These are phyloP conservation scores for Sporothrix curviconia DNA, from an alignment of 2,329 filamentous ascomycete species.

Conservation along the genomic window DNA sequence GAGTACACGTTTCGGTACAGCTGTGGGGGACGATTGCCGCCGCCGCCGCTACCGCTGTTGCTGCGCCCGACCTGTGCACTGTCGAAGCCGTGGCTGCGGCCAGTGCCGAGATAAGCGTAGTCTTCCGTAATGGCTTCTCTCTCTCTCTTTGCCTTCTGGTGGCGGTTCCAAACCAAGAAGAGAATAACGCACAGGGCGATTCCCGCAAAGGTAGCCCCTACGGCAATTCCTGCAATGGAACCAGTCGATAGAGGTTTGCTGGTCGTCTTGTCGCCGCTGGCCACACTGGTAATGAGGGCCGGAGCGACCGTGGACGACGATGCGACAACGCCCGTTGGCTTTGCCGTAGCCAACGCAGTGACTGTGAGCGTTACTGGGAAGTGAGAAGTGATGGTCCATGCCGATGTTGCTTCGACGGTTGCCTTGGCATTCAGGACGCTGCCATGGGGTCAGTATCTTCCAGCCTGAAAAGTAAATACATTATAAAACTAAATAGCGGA, in stretches of 20 bases:
- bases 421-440: constrained; percentile 17
- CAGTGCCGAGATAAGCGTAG: constrained; percentile 35
- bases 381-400: constrained; percentile 16
- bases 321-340: not conserved
- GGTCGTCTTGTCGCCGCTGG: no score
- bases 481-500: not conserved
- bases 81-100: constrained; percentile 19
- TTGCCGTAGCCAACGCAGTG: constrained; percentile 13
- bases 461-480: no score
- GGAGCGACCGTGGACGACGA: not conserved
- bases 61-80: not conserved
- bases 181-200: constrained; percentile 7
- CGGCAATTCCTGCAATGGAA: constrained; percentile 21
- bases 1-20: constrained; percentile 11
- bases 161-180: constrained; percentile 6
- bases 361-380: constrained; percentile 17
- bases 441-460: not conserved
- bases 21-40: not conserved
- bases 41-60: not conserved
- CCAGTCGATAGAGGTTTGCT: constrained; percentile 8
- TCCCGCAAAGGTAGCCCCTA: constrained; percentile 15
- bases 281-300: not conserved
- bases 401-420: constrained; percentile 20
- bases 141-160: not conserved
- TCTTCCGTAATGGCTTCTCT: constrained; percentile 10